These are phyloP conservation scores for Neurospora sp. DNA, from an alignment of 495 filamentous ascomycete species.

Conservation along the genomic window DNA sequence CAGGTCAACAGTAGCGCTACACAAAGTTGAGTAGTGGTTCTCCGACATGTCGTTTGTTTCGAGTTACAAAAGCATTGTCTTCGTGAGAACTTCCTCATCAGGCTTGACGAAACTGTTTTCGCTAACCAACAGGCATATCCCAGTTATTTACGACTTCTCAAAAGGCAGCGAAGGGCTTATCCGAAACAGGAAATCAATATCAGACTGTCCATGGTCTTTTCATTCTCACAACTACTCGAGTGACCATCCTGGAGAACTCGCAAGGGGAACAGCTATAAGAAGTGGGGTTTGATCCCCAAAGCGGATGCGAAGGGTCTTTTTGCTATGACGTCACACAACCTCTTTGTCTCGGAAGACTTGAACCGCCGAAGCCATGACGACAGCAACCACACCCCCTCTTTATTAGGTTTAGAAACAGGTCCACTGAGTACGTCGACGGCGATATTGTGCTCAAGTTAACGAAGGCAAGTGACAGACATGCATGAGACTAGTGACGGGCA, in stretches of 20 bases:
- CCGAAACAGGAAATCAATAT: not conserved
- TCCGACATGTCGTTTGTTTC: not conserved
- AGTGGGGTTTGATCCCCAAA: not conserved
- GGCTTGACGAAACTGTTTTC: not conserved
- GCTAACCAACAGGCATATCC: not conserved
- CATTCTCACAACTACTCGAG: not conserved
- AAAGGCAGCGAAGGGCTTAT: not conserved
- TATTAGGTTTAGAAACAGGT: not conserved
- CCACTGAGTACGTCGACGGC: not conserved
- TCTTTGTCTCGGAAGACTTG: not conserved
- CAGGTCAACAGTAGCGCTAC: too few species aligned
- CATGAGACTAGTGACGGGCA: not conserved
- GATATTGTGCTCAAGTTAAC: not conserved
- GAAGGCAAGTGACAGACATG: not conserved
- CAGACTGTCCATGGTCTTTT: not conserved
- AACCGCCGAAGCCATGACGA: not conserved
- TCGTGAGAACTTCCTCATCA: too few species aligned
- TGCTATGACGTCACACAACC: not conserved
- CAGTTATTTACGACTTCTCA: not conserved
- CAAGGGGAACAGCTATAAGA: not conserved
- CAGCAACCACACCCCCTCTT: not conserved
- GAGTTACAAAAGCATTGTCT: not conserved
- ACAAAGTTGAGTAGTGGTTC: not conserved
- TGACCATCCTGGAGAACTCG: not conserved
- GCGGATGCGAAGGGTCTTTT: not conserved